Percentiles rank a stretch among this genome's conserved stretches.
phyloP scores from a whole-genome alignment of 2,329 filamentous ascomycete species.

The Teratosphaeria destructans region DNA sequence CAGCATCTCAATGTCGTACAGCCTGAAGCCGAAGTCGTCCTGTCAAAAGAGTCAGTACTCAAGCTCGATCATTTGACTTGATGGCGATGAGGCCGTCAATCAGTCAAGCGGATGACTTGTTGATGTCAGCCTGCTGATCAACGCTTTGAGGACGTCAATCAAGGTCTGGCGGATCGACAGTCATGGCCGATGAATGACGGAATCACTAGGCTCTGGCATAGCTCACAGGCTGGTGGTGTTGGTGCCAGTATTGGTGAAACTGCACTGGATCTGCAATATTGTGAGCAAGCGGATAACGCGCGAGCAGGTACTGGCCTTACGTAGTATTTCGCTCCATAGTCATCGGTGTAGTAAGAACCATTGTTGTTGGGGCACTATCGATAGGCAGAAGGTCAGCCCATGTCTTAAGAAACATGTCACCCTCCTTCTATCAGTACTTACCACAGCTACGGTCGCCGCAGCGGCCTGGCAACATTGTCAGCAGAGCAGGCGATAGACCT shows the following conservation, averaged over 20 bases:
- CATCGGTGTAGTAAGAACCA: neutral
- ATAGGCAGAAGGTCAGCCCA: no score
- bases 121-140: neutral
- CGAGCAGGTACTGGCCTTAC: neutral
- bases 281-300: neutral
- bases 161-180: neutral
- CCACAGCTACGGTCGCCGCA: neutral
- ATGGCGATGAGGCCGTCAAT: neutral
- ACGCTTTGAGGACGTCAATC: neutral
- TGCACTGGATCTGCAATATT: neutral
- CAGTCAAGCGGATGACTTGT: neutral
- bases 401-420: no score
- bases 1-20: neutral
- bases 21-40: neutral
- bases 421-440: no score
- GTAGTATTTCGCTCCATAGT: neutral
- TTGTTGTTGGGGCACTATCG: neutral
- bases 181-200: neutral
- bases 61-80: neutral
- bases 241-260: neutral
- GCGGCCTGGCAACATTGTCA: neutral
- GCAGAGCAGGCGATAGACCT: neutral
- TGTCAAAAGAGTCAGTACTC: neutral
- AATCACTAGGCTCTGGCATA: neutral
- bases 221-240: neutral